Conservation (phyloP, 1,284 basidiomycete genomes). For the Cystobasidium pallidum region DNA sequence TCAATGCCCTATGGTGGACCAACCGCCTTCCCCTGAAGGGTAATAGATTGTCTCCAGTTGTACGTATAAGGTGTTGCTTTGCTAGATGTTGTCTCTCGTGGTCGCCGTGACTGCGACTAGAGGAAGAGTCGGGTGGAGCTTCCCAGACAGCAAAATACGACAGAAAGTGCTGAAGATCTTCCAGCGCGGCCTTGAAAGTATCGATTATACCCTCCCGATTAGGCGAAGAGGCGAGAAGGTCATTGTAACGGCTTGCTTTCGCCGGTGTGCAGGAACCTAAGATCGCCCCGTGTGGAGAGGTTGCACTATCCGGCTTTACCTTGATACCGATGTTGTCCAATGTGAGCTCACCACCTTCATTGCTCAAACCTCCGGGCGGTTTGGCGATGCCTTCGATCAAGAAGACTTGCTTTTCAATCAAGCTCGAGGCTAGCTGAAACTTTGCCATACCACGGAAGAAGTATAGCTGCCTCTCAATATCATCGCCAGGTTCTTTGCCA, state of each 20-base stretch:
- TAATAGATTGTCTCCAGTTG: slow-evolving; percentile 15
- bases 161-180: slow-evolving; percentile 77
- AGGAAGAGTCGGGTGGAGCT: slow-evolving; percentile 56
- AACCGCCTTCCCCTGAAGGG: slow-evolving; percentile 34
- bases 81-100: slow-evolving; percentile 42
- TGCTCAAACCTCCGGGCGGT: slow-evolving; percentile 57
- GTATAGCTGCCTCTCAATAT: slow-evolving; percentile 72
- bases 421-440: slow-evolving; percentile 70
- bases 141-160: slow-evolving; percentile 72
- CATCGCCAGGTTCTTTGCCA: slow-evolving; percentile 49
- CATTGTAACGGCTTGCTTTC: slow-evolving; percentile 68
- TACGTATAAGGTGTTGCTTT: slow-evolving; percentile 34
- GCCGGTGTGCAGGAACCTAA: slow-evolving; percentile 44
- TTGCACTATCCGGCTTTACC: slow-evolving; percentile 8
- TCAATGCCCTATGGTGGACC: slow-evolving; percentile 55
- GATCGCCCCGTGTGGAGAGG: slow-evolving; percentile 62
- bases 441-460: slow-evolving; percentile 77
- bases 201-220: slow-evolving; percentile 66
- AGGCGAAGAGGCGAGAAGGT: slow-evolving; percentile 61
- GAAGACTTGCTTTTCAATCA: slow-evolving; percentile 71
- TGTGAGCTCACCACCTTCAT: slow-evolving; percentile 69
- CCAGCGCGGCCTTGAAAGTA: slow-evolving; percentile 69
- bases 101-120: background rate
- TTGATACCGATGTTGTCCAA: slow-evolving; percentile 66
- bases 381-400: slow-evolving; percentile 69